phyloP scores from a whole-genome alignment of 345 rosid species.

The Sonneratia caseolaris region DNA sequence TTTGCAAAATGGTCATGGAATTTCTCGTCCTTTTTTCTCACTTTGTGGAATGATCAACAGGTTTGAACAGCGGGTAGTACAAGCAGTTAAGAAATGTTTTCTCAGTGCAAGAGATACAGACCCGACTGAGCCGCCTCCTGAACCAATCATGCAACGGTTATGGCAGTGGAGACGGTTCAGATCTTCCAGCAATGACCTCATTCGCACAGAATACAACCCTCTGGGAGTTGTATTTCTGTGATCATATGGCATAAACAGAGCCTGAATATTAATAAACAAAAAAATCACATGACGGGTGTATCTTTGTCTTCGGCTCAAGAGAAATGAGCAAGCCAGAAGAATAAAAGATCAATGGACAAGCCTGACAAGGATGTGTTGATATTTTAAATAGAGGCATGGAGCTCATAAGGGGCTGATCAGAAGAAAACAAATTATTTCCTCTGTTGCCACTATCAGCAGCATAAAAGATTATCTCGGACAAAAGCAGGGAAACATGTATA shows the following conservation, averaged over 20 bases:
- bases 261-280: slow-evolving; percentile 33
- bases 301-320: not conserved
- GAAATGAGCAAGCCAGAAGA: not conserved
- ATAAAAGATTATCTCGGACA: not conserved
- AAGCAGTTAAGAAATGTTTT: not conserved
- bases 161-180: slow-evolving; percentile 65
- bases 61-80: not conserved
- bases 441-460: not conserved
- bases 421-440: not conserved
- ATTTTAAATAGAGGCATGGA: not conserved
- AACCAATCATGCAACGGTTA: slow-evolving; percentile 79
- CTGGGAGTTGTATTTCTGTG: slow-evolving; percentile 80
- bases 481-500: not conserved
- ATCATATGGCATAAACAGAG: slow-evolving; percentile 96
- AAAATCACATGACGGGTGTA: not conserved
- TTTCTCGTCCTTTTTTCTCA: not conserved
- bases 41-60: not conserved
- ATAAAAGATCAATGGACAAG: not conserved
- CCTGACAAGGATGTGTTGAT: not conserved
- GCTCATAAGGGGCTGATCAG: not conserved
- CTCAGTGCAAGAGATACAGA: slow-evolving; percentile 24
- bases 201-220: slow-evolving; percentile 46
- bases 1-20: not conserved
- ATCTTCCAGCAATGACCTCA: slow-evolving; percentile 65
- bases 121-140: slow-evolving; percentile 99